A percentile compares a stretch with the other conserved stretches of the same genome.
Conservation (phyloP, 352 stramenopile species). For the Phytophthora ohioensis region DNA sequence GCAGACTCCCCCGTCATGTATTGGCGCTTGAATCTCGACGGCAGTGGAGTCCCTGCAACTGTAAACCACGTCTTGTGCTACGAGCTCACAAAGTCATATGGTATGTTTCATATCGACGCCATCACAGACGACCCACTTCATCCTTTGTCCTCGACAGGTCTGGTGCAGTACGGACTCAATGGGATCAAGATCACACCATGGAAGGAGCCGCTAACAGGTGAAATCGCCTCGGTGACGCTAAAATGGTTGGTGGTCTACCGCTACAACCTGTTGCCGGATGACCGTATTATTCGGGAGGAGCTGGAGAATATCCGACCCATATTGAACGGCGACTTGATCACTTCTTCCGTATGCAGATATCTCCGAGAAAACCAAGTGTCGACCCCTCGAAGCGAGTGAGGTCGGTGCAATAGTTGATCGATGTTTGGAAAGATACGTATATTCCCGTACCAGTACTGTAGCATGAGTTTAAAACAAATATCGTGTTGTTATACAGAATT, state of each 20-base stretch:
- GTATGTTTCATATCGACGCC: constrained; percentile 42
- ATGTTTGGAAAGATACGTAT: background rate
- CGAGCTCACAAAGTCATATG: constrained; percentile 28
- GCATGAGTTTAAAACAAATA: background rate
- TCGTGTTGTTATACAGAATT: too few species aligned
- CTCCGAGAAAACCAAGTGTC: constrained; percentile 22
- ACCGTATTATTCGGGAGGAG: constrained; percentile 26
- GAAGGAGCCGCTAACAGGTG: constrained; percentile 27
- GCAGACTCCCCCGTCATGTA: constrained; percentile 22
- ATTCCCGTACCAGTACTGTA: background rate
- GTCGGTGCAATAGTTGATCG: background rate
- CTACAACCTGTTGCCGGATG: constrained; percentile 44
- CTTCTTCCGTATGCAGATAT: constrained; percentile 31
- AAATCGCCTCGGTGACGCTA: constrained; percentile 32
- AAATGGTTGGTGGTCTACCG: constrained; percentile 41
- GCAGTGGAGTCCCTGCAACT: constrained; percentile 14
- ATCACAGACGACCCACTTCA: constrained; percentile 37
- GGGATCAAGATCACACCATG: constrained; percentile 38
- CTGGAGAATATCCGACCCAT: constrained; percentile 38
- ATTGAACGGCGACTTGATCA: constrained; percentile 42
- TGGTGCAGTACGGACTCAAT: constrained; percentile 33
- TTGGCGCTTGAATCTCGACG: constrained; percentile 27
- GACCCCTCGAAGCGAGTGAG: background rate
- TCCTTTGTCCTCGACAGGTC: constrained; percentile 7
- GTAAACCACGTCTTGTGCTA: constrained; percentile 40